Evolutionary conservation across 2,329 filamentous ascomycete species (phyloP), one percentile per base, ranked within the genome.

Genomic region (Xylariaceae sp.): DNA sequence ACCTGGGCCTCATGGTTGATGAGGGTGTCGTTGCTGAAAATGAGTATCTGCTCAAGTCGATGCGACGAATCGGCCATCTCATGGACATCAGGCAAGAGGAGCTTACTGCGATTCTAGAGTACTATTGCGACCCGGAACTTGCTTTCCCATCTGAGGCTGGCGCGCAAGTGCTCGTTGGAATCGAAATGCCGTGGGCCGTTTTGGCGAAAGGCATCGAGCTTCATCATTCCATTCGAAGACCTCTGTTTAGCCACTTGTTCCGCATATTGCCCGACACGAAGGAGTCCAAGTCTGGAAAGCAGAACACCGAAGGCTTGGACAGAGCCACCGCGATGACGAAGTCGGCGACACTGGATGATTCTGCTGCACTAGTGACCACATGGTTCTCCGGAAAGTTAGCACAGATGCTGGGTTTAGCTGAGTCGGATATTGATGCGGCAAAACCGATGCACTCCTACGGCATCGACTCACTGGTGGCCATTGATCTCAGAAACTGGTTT

Each of bases 401-500:
- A 6, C 42, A 36, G 5, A 19, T 37, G 4, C 19, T 42, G n/a
- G 33, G 27, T 2, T 6, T 42, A 15, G 16, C 23, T 8, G 31
- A 31, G 9, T 32, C 34, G 5, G 34, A 41, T 15, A 38, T 46
- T 2, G 35, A 46, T 17, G 25, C n/a, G 22, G 29, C 29, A 2
- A 18, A 9, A n/a, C 41, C 42, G 1, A 27, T 39, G 1, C 24
- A 32, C 10, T 19, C 31, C 3, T 42, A 35, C 19, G 42, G 44
- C 4, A 40, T 44, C 5, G 44, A 44, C 25, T 43, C 44, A 2
- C 33, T 43, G 1, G 25, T 46, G 1, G 41, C 42, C 8, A 31
- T 44, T 3, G 38, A 46, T 9, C 32, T 46, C 5, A 12, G 34
- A 17, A 29, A 38, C 15, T 43, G 43, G 43, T 37, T 46, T 15